Evolutionary conservation across 2,329 filamentous ascomycete species (phyloP).

Genomic region (Xylaria sp.): DNA sequence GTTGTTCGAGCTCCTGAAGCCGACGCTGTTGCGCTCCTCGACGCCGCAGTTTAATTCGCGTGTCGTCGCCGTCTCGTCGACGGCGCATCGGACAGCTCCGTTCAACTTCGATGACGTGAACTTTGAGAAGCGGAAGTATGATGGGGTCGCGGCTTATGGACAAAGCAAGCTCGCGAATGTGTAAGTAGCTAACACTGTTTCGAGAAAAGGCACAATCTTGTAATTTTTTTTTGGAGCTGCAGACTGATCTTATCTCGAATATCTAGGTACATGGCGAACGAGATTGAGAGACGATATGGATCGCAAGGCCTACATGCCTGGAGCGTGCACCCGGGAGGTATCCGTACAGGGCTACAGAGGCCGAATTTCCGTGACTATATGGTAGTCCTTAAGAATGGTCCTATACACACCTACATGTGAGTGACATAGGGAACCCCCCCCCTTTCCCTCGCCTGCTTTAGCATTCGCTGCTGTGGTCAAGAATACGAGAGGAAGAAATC

Average conservation of each 20-base stretch:
- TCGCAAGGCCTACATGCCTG: slow-evolving; percentile 54
- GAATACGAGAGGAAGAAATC: not conserved
- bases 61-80: slow-evolving; percentile 58
- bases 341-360: slow-evolving; percentile 29
- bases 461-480: not conserved
- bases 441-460: not conserved
- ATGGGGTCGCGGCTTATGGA: slow-evolving; percentile 53
- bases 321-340: slow-evolving; percentile 57
- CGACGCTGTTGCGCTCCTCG: slow-evolving; percentile 54
- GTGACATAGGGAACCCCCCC: slow-evolving; percentile 2
- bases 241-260: not conserved
- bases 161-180: slow-evolving; percentile 61
- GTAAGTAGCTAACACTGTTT: not conserved
- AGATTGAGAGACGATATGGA: slow-evolving; percentile 60
- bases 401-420: slow-evolving; percentile 22
- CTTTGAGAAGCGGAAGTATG: slow-evolving; percentile 52
- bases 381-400: slow-evolving; percentile 17
- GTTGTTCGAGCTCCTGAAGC: slow-evolving; percentile 61
- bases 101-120: slow-evolving; percentile 56
- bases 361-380: slow-evolving; percentile 24
- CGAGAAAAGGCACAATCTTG: not conserved
- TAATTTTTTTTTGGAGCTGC: not conserved
- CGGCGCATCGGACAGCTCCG: slow-evolving; percentile 53
- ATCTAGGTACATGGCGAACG: slow-evolving; percentile 55
- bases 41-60: slow-evolving; percentile 56